Evolutionary conservation across 192 early-diverging fungal species (phyloP), one percentile per base, ranked within the genome.

Genomic region (Dispira parvispora): DNA sequence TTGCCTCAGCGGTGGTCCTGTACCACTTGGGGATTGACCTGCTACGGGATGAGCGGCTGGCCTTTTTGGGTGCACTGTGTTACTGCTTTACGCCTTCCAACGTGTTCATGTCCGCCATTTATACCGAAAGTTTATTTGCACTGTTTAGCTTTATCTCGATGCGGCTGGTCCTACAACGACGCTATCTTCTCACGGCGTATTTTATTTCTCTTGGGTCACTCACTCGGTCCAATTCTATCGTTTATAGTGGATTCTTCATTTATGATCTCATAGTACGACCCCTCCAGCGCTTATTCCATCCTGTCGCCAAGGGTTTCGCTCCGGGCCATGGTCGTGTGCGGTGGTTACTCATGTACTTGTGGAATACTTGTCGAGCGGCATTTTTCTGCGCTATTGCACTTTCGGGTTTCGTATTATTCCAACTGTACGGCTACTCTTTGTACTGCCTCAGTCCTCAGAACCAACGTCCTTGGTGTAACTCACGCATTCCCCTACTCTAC

Each of bases 101-200:
- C 13, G 79, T 90, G 55, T 94, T 96, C 64, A 86, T 94, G 84
- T 89, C 92, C 14, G 74, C 89, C 5, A 78, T 89, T 65, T 91
- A 94, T 62, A 83, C 94, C 0, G 94, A 96, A 71, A 89, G 86
- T 46, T 64, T 86, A 38, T 96, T 94, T 72, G 83, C 89, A 0
- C 71, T 76, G 38, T 71, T 92, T 9, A 83, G 82, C 12, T 94
- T 96, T 64, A 70, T 75, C 0, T 90, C 89, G 11, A 86, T 96
- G 87, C 54, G 78, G 43, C 71, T 69, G 28, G 62, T 78, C 14
- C 64, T 70, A 0, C 68, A 70, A 28, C 70, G 74, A 13, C 64
- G 72, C 20, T 75, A 80, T 46, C 52, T 85, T 18, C 32, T 50
- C 23, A 88, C 90, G 8, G 73, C 89, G n/a, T 57, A 92, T 16